Evolutionary conservation across 2,329 filamentous ascomycete species (phyloP).

Genomic region (Emergomyces pasteurianus): DNA sequence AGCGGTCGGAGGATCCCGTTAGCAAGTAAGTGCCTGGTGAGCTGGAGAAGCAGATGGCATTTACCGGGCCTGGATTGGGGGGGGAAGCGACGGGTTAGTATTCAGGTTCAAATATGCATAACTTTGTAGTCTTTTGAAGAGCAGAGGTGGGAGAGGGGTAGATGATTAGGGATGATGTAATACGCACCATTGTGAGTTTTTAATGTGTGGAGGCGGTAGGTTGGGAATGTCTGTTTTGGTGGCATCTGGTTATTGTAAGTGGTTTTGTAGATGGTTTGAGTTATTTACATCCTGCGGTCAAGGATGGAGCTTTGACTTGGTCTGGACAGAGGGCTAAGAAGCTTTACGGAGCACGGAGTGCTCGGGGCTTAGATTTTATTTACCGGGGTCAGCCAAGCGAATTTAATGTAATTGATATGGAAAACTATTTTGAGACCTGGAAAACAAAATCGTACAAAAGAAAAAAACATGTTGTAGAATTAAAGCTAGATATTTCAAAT

Average conservation of each 20-base stretch:
- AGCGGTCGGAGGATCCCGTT: conserved; percentile 74
- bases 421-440: background rate
- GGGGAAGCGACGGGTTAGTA: background rate
- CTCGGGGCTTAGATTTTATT: too few relatives aligned
- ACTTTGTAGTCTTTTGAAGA: too few relatives aligned
- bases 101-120: background rate
- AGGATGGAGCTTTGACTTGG: background rate
- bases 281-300: background rate
- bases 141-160: background rate
- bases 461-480: conserved; percentile 11
- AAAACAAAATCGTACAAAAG: background rate
- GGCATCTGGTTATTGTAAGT: background rate
- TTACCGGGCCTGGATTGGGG: conserved; percentile 48
- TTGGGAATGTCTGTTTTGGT: conserved; percentile 24
- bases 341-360: too few relatives aligned
- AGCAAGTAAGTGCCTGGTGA: conserved; percentile 66
- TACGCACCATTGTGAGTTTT: conserved; percentile 33
- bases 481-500: conserved; percentile 16
- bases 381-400: background rate
- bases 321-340: background rate
- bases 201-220: conserved; percentile 29
- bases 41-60: conserved; percentile 61
- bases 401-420: background rate
- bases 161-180: background rate
- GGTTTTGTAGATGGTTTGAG: background rate